Percentiles rank a stretch among this genome's conserved stretches.
phyloP scores from a whole-genome alignment of 2,329 filamentous ascomycete genomes.

The Colletotrichum sp. region DNA sequence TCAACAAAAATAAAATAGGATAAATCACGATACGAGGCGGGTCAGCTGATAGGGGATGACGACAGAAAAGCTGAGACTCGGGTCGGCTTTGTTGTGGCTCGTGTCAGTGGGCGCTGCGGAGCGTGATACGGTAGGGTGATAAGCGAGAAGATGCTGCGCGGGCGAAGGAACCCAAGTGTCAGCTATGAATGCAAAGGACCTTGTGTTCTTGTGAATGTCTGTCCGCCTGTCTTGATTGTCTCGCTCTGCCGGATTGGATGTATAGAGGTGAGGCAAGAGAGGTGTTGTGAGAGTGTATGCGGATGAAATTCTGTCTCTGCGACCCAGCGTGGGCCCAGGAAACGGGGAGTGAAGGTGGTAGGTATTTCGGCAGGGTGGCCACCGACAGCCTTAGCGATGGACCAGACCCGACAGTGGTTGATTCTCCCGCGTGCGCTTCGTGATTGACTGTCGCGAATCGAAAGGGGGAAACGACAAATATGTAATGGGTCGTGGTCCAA shows the following conservation, averaged over 20 bases:
- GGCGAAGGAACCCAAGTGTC: constrained; percentile 4
- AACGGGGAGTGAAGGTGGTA: constrained; percentile 9
- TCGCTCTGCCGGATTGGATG: background rate
- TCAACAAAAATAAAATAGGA: background rate
- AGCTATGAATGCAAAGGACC: background rate
- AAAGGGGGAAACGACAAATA: background rate
- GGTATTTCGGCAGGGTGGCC: constrained; percentile 7
- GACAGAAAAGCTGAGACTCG: constrained; percentile 19
- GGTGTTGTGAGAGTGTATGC: background rate
- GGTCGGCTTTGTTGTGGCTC: constrained; percentile 17
- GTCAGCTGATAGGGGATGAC: constrained; percentile 21
- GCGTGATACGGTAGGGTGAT: background rate
- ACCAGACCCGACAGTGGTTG: background rate
- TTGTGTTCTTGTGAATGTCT: background rate
- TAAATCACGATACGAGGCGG: constrained; percentile 15
- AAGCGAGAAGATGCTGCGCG: constrained; percentile 10
- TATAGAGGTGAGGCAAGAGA: background rate
- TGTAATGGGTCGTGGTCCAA: background rate
- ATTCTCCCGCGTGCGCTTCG: background rate
- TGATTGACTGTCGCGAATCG: background rate
- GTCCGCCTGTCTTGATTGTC: background rate
- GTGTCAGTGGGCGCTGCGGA: constrained; percentile 16
- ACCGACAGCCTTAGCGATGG: constrained; percentile 10
- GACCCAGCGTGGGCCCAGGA: constrained; percentile 2
- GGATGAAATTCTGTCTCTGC: constrained; percentile 1